A percentile compares a stretch with the other conserved stretches of the same genome.
Evolutionary conservation across 495 filamentous ascomycete species (phyloP).

Genomic region (Aspergillus funiculosus): DNA sequence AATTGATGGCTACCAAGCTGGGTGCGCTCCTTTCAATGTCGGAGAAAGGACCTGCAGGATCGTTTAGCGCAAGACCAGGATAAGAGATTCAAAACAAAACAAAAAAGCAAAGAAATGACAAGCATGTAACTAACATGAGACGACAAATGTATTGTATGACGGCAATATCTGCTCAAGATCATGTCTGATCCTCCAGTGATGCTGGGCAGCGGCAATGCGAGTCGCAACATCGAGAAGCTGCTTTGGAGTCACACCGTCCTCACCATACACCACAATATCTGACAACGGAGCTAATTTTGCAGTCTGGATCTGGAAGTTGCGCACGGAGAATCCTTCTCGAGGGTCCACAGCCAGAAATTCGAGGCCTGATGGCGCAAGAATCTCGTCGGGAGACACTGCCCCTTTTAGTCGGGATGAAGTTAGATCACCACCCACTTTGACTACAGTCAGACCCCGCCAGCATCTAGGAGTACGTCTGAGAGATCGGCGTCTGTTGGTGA

Average conservation of each 20-base stretch:
- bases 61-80: constrained; percentile 13
- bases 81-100: too few species aligned
- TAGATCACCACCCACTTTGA: constrained; percentile 84
- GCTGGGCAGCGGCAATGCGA: constrained; percentile 69
- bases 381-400: constrained; percentile 71
- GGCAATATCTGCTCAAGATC: constrained; percentile 52
- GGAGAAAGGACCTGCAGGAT: constrained; percentile 56
- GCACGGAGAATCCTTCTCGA: constrained; percentile 71
- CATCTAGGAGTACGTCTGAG: constrained; percentile 70
- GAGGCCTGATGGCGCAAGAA: constrained; percentile 47
- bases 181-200: constrained; percentile 61
- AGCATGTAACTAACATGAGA: constrained; percentile 52
- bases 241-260: constrained; percentile 48
- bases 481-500: constrained; percentile 66
- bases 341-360: constrained; percentile 65
- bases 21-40: constrained; percentile 68
- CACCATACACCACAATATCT: constrained; percentile 88
- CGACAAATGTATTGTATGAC: constrained; percentile 78
- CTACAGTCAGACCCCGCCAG: constrained; percentile 73
- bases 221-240: constrained; percentile 62
- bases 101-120: background rate
- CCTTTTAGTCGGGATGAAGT: constrained; percentile 73
- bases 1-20: constrained; percentile 67
- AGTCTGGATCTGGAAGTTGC: constrained; percentile 96
- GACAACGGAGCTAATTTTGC: constrained; percentile 83